Evolutionary conservation across 495 filamentous ascomycete genomes (phyloP).

Genomic region (Penicillium paxilli): DNA sequence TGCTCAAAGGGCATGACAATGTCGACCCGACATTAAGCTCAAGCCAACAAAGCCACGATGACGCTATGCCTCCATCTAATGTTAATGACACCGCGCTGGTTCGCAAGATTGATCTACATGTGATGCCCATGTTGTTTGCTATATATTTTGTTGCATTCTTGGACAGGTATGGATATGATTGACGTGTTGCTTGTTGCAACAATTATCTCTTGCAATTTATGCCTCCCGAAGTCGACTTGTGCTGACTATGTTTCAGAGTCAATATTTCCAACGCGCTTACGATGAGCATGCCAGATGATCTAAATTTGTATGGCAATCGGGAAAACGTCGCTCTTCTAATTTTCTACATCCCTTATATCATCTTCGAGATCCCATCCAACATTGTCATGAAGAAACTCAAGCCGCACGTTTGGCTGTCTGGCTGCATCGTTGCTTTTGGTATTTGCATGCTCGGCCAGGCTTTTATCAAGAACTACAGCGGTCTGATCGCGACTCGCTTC

Average conservation of each 20-base stretch:
- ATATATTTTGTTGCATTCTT: conserved; percentile 21
- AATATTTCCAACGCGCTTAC: conserved; percentile 27
- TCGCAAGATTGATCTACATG: conserved; percentile 19
- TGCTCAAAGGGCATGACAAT: not conserved
- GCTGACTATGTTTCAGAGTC: conserved; percentile 11
- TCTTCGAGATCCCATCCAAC: conserved; percentile 77
- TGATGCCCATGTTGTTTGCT: conserved; percentile 20
- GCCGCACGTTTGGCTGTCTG: conserved; percentile 70
- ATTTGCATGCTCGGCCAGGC: conserved; percentile 71
- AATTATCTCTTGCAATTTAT: not conserved
- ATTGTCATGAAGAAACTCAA: conserved; percentile 68
- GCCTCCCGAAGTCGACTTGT: not conserved
- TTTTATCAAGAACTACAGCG: conserved; percentile 67
- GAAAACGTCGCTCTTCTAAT: conserved; percentile 70
- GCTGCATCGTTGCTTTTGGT: conserved; percentile 72
- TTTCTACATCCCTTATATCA: conserved; percentile 80
- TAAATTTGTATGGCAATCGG: conserved; percentile 33
- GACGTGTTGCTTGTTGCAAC: not conserved
- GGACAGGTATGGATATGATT: conserved; percentile 16
- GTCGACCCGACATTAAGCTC: not conserved
- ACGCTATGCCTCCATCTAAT: not conserved
- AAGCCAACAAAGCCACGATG: not conserved
- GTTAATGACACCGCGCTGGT: conserved; percentile 16
- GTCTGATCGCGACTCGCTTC: conserved; percentile 73
- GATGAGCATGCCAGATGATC: conserved; percentile 12